Conservation (phyloP, 148 eudicot genomes). For the Rhododendron ferrugineum region DNA sequence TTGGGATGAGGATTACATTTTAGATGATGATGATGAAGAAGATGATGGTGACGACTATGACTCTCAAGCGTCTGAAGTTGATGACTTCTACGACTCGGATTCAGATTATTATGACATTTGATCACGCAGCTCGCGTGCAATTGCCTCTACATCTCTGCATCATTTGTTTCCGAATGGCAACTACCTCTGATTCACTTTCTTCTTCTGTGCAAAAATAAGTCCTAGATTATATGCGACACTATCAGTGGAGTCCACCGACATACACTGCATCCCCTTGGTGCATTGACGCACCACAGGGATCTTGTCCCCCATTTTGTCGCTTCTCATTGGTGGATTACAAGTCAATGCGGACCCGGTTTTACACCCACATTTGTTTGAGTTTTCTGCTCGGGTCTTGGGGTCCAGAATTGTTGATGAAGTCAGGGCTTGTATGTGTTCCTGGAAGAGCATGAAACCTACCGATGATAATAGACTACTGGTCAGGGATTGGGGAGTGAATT, state of each 20-base stretch:
- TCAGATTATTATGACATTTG: slow-evolving; percentile 5
- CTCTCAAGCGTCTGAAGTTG: neutral
- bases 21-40: slow-evolving; percentile 9
- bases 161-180: neutral
- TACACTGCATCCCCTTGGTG: neutral
- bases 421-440: no score
- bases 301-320: neutral
- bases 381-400: no score
- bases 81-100: neutral
- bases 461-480: no score
- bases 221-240: neutral
- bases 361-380: no score
- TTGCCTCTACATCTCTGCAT: neutral
- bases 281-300: neutral
- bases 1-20: slow-evolving; percentile 35
- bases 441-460: no score
- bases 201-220: neutral
- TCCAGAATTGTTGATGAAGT: no score
- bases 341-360: no score
- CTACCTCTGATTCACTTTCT: neutral
- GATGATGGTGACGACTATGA: slow-evolving; percentile 13
- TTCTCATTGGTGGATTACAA: no score
- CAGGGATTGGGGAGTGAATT: no score
- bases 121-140: neutral
- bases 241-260: neutral